Evolutionary conservation across 2,329 filamentous ascomycete species (phyloP).

Genomic region (Nannizziopsis arthrosporioides): DNA sequence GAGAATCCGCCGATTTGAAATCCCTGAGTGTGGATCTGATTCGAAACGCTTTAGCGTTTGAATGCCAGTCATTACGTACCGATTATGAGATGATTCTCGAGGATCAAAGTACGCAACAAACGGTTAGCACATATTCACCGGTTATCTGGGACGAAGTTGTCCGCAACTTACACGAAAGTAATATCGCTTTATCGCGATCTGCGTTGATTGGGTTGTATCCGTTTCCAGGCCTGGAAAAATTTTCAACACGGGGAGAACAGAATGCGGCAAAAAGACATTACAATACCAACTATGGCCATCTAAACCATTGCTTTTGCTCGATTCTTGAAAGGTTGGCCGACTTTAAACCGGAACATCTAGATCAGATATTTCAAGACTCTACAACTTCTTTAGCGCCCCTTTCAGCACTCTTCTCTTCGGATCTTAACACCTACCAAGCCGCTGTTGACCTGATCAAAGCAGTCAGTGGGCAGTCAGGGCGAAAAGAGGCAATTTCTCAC

Average conservation of each 20-base stretch:
- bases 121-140: slow-evolving; percentile 57
- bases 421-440: slow-evolving; percentile 65
- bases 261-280: slow-evolving; percentile 54
- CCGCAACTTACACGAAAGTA: slow-evolving; percentile 53
- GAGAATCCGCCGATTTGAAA: slow-evolving; percentile 42
- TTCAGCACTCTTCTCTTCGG: slow-evolving; percentile 67
- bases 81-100: slow-evolving; percentile 57
- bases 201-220: slow-evolving; percentile 60
- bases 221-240: slow-evolving; percentile 63
- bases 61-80: slow-evolving; percentile 57
- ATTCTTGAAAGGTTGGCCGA: slow-evolving; percentile 70
- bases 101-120: slow-evolving; percentile 51
- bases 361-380: slow-evolving; percentile 55
- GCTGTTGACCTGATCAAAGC: slow-evolving; percentile 73
- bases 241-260: slow-evolving; percentile 42
- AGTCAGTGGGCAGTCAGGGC: slow-evolving; percentile 57
- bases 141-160: slow-evolving; percentile 69
- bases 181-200: slow-evolving; percentile 60
- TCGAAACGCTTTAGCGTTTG: slow-evolving; percentile 54
- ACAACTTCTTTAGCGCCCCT: slow-evolving; percentile 63
- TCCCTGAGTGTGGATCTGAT: slow-evolving; percentile 53
- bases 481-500: slow-evolving; percentile 50
- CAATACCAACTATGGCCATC: slow-evolving; percentile 57
- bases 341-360: slow-evolving; percentile 58
- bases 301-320: slow-evolving; percentile 54